Evolutionary conservation across 345 rosid species (phyloP).

Genomic region (Gossypium thurberi): DNA sequence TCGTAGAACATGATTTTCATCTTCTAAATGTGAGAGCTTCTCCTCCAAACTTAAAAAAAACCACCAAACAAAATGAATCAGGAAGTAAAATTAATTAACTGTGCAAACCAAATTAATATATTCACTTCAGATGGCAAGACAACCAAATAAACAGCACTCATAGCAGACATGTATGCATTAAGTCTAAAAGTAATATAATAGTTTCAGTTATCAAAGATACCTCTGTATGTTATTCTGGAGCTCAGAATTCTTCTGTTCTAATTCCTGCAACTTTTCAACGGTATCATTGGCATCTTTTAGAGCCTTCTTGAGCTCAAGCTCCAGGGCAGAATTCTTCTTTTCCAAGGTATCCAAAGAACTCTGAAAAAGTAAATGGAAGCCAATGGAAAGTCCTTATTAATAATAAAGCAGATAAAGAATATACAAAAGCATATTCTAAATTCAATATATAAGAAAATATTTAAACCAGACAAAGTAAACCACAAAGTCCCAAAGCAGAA

Average conservation of each 20-base stretch:
- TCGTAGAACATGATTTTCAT: constrained; percentile 78
- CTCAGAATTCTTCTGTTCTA: constrained; percentile 61
- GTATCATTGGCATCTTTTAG: constrained; percentile 44
- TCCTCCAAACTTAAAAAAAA: constrained; percentile 51
- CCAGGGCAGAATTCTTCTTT: constrained; percentile 62
- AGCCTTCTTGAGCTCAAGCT: constrained; percentile 61
- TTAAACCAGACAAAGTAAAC: background rate
- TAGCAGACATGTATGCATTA: background rate
- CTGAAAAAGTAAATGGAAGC: constrained; percentile 23
- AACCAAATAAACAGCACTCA: background rate
- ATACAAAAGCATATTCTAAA: background rate
- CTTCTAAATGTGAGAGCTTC: constrained; percentile 67
- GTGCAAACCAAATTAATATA: background rate
- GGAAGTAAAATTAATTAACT: background rate
- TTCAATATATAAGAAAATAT: background rate
- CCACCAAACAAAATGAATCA: background rate
- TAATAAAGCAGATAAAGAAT: background rate
- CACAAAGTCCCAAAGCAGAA: background rate
- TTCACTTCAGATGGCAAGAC: background rate
- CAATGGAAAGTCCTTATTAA: background rate
- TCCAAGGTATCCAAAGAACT: constrained; percentile 55
- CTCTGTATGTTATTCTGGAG: constrained; percentile 66
- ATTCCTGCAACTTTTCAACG: constrained; percentile 49
- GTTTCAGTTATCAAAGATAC: constrained; percentile 24
- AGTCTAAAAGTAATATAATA: background rate